A percentile compares a stretch with the other conserved stretches of the same genome.
These are phyloP conservation scores for Fusarium chuoi DNA, from an alignment of 2,329 filamentous ascomycete genomes.

Conservation along the genomic window DNA sequence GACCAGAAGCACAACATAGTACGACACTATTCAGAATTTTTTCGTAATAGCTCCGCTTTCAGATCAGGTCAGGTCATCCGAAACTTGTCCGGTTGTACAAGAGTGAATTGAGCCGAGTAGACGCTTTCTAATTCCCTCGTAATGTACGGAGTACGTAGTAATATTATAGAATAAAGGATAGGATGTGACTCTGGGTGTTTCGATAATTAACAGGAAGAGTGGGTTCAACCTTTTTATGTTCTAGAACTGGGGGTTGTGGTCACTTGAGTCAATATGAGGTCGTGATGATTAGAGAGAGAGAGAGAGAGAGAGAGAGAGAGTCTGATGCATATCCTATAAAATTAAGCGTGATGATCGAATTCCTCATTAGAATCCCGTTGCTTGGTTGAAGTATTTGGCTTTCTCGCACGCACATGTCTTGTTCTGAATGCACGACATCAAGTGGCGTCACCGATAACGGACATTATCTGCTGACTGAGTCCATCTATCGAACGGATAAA, in stretches of 20 bases:
- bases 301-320: not conserved
- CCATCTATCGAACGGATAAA: not conserved
- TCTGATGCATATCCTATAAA: not conserved
- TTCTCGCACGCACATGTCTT: not conserved
- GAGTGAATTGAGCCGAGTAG: not conserved
- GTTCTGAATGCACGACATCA: constrained; percentile 18
- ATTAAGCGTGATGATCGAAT: not conserved
- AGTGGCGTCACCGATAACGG: constrained; percentile 37
- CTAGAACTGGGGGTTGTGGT: not conserved
- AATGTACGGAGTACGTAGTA: not conserved
- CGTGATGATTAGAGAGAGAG: not conserved
- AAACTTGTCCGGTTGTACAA: constrained; percentile 24
- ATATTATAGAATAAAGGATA: not conserved
- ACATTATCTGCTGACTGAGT: not conserved
- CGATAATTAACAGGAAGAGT: not conserved
- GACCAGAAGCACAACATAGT: not conserved
- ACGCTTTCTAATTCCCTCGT: not conserved
- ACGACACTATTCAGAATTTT: not conserved
- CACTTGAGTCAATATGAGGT: constrained; percentile 4
- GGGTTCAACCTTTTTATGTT: not conserved
- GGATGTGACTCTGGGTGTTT: not conserved
- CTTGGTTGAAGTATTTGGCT: constrained; percentile 1
- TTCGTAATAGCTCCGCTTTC: constrained; percentile 29
- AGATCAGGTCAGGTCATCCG: constrained; percentile 33
- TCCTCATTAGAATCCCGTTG: not conserved